Percentiles rank a stretch among this genome's conserved stretches.
Evolutionary conservation across 768 basidiomycete species (phyloP).

Genomic region (Calocera cornea): DNA sequence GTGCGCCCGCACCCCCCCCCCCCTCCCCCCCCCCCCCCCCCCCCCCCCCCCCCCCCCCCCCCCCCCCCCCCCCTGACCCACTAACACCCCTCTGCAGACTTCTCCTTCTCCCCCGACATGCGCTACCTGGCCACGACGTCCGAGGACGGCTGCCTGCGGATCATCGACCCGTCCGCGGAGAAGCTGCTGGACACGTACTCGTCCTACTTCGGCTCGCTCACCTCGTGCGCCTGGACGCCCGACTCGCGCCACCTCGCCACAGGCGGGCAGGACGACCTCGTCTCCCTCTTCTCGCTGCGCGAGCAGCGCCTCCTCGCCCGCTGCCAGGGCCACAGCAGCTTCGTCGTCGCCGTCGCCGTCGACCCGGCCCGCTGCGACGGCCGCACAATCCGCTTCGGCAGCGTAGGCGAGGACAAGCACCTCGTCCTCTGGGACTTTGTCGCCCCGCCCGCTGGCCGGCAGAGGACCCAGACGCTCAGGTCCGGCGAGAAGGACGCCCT

Average conservation of each 20-base stretch:
- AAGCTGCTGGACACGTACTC: conserved; percentile 91
- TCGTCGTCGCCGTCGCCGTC: conserved; percentile 79
- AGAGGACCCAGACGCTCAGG: conserved; percentile 16
- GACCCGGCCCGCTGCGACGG: conserved; percentile 81
- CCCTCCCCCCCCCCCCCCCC: background rate
- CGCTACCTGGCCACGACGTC: conserved; percentile 79
- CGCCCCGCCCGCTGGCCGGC: background rate
- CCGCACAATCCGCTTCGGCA: conserved; percentile 76
- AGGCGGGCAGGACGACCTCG: conserved; percentile 91
- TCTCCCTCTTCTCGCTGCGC: conserved; percentile 89
- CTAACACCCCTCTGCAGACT: conserved; percentile 36
- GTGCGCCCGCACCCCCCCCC: conserved; percentile 29
- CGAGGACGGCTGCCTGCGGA: conserved; percentile 81
- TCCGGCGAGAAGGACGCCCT: conserved; percentile 24
- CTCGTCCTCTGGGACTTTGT: conserved; percentile 40
- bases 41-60: conserved; percentile 5
- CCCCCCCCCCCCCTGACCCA: no score
- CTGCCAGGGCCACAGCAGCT: conserved; percentile 94
- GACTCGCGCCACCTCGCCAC: conserved; percentile 92
- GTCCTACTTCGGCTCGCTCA: conserved; percentile 87
- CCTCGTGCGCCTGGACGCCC: conserved; percentile 86
- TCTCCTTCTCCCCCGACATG: conserved; percentile 88
- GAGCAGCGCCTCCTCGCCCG: conserved; percentile 89
- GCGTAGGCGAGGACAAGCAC: conserved; percentile 95
- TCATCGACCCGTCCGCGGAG: conserved; percentile 79